Base-by-base conservation (phyloP, 495 filamentous ascomycete genomes). In the Tuber magnatum region DNA sequence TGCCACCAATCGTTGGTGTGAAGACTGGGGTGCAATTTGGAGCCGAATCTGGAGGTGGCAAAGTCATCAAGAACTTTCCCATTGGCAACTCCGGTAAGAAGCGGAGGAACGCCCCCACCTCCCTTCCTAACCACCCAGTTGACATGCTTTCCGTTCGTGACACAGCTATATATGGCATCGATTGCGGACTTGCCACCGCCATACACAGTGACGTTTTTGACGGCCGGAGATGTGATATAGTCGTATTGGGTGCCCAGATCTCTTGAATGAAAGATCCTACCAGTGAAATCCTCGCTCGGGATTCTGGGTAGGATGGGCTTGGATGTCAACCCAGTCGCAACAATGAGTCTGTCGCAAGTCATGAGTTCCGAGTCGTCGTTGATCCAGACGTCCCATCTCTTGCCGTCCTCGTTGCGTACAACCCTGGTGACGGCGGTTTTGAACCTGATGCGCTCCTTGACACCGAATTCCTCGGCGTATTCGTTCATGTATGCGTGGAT, bases 131-230 rank as follows among this genome's bases (percentile, higher is more conserved):
- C 86, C 44, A 84, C 74, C 85, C 84, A 86, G 24, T 83, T 80
- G 5, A 87, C 86, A 32, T 84, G 78, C 74, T 86, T 86, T 2
- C 85, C 85, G 35, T 79, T 73, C 20, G 80, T 79, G 0, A 84
- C 73, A n/a, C 83, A 82, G 40, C 84, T 78, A 43, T 83, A 83
- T 10, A 84, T 81, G 20, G 84, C 83, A 76, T 87, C 86, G 68
- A 82, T 84, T 6, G 85, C 82, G 14, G 85, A 86, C 77, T 87
- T 87, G 14, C 81, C 84, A 12, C 81, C 85, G 0, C 85, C 85
- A n/a, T 86, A 77, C 5, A 87, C 84, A 22, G 82, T 82, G 6
- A 83, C 81, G 8, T 74, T 73, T 20, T 78, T 56, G n/a, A 84
- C 76, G 1, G 71, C 70, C 10, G 71, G 39, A 38, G 80, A 73